phyloP scores from a whole-genome alignment of 129 eudicot species.

The Cynara cardunculus region DNA sequence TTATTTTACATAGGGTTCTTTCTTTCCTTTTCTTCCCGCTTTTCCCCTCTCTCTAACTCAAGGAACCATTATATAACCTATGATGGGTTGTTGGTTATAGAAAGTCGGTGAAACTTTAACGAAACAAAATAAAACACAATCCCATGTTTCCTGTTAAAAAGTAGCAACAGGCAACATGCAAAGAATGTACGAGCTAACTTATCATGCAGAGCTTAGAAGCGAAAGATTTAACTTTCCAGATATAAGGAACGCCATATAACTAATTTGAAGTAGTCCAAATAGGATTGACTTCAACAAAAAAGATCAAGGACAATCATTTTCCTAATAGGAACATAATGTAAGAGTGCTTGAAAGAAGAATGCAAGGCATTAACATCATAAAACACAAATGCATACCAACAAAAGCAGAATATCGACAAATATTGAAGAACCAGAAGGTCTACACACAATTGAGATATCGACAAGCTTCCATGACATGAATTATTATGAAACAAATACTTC shows the following conservation, averaged over 20 bases:
- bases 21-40: neutral
- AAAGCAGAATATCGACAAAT: neutral
- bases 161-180: neutral
- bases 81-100: neutral
- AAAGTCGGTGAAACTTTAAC: neutral
- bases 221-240: constrained; percentile 49
- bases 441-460: neutral
- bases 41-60: neutral
- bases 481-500: neutral
- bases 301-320: constrained; percentile 85
- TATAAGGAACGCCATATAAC: constrained; percentile 84
- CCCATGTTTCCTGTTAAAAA: neutral
- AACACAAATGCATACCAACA: neutral
- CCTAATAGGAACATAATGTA: constrained; percentile 82
- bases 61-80: neutral
- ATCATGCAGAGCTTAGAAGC: constrained; percentile 1
- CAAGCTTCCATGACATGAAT: neutral
- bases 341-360: constrained; percentile 62
- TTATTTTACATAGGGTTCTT: neutral
- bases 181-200: constrained; percentile 6
- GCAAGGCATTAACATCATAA: constrained; percentile 2
- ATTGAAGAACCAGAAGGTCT: neutral
- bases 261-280: constrained; percentile 72
- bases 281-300: constrained; percentile 80
- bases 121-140: neutral